Base-by-base conservation (phyloP, 306 rosid genomes). In the Gastrolobium villosum region DNA sequence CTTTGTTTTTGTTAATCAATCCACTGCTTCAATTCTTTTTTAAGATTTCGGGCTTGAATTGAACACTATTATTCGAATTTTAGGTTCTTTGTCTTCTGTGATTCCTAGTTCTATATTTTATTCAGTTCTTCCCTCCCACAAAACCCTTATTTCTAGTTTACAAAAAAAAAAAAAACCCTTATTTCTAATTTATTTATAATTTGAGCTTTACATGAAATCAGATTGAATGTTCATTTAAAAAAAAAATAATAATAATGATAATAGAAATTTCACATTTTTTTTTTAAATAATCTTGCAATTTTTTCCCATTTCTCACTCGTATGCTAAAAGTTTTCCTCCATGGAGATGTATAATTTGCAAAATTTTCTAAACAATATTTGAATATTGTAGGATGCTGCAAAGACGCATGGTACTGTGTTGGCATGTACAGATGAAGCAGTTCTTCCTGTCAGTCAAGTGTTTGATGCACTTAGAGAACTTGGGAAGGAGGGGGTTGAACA, bases 381-480 rank as follows among this genome's bases (percentile, higher is more conserved):
- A 65, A 48, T 57, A n/a, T 53, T 79, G 53, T 53, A 92, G 94
- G 92, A 75, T 62, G 62, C 83, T 62, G 31, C 84, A n/a, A 84
- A 69, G 74, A 78, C 45, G 15, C 5, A 35, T 44, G 78, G 81
- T 65, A 65, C 80, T 15, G 88, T 87, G 70, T 67, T 92, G 87
- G 96, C 92, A 32, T 78, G 87, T 64, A 87, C 97, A 10, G 96
- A 92, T 77, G 91, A 84, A 52, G 86, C 79, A 3, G 86, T 83
- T 84, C 87, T 92, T 44, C 68, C 93, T 15, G 48, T 82, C 5
- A 75, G 83, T 79, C 81, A 74, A 31, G 85, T 92, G 52, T 69
- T 76, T 46, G 87, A 76, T 74, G 86, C 84, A 6, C 65, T 86
- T 4, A 79, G 32, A 69, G 87, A 84, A 70, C 85, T 90, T 30